Evolutionary conservation across 2,329 filamentous ascomycete genomes (phyloP).

Genomic region (Talaromyces sp.): DNA sequence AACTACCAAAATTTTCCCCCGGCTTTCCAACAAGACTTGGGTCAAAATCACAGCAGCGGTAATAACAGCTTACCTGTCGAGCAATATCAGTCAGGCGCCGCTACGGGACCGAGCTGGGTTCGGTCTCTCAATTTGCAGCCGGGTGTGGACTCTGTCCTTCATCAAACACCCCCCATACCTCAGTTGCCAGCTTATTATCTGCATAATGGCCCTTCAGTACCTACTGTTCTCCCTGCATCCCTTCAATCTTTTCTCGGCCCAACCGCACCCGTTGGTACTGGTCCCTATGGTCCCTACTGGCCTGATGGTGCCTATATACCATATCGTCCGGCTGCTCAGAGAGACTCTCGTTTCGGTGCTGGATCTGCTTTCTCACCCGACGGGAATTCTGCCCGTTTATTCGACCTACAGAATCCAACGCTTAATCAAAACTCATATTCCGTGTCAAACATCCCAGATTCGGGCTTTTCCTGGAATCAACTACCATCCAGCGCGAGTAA

Average conservation of each 20-base stretch:
- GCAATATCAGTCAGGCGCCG: constrained; percentile 28
- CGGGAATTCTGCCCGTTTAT: constrained; percentile 26
- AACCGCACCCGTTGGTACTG: constrained; percentile 56
- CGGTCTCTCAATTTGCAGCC: constrained; percentile 45
- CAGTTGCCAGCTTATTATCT: constrained; percentile 39
- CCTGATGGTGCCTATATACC: constrained; percentile 60
- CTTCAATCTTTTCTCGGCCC: constrained; percentile 55
- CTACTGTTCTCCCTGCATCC: constrained; percentile 58
- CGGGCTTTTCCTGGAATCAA: constrained; percentile 33
- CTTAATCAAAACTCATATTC: constrained; percentile 29
- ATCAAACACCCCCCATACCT: constrained; percentile 52
- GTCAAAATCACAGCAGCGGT: constrained; percentile 19
- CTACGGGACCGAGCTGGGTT: constrained; percentile 40
- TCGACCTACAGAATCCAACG: constrained; percentile 22
- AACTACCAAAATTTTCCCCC: constrained; percentile 39
- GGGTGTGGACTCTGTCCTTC: constrained; percentile 60
- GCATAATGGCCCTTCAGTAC: constrained; percentile 50
- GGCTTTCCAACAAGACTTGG: constrained; percentile 36
- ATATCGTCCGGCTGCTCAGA: constrained; percentile 57
- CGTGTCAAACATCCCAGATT: constrained; percentile 21
- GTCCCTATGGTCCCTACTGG: constrained; percentile 61
- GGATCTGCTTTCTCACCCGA: constrained; percentile 25
- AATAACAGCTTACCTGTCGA: constrained; percentile 28
- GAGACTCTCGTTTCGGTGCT: constrained; percentile 49
- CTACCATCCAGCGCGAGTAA: constrained; percentile 25